Conservation (phyloP, 495 filamentous ascomycete species). For the Jackrogersella multiformis region DNA sequence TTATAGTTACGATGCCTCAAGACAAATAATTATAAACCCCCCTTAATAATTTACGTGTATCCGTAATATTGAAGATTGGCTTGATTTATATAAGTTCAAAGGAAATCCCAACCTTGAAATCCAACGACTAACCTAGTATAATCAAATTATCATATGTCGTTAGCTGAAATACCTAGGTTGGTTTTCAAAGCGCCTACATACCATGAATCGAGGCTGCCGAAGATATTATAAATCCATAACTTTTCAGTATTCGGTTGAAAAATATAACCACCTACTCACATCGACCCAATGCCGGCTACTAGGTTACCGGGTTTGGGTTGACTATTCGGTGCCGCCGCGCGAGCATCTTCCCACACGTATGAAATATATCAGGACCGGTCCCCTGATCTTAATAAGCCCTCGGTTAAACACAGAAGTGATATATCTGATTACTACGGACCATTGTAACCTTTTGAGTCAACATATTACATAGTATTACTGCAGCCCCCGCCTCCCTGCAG, state of each 20-base stretch:
- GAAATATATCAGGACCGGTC: constrained; percentile 2
- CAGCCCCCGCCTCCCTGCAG: constrained; percentile 36
- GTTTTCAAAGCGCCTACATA: too few species aligned
- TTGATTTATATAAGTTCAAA: too few species aligned
- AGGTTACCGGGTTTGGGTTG: background rate
- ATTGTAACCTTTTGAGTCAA: background rate
- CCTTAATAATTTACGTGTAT: too few species aligned
- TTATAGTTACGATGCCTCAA: too few species aligned
- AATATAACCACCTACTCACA: background rate
- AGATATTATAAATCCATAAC: background rate
- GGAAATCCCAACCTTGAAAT: too few species aligned
- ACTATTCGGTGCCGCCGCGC: background rate
- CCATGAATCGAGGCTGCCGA: background rate
- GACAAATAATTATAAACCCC: too few species aligned
- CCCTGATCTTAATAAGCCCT: too few species aligned
- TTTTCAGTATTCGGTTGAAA: background rate
- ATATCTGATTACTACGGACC: constrained; percentile 13
- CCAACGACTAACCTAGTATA: too few species aligned
- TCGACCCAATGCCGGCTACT: background rate
- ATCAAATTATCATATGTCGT: too few species aligned
- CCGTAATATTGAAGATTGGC: too few species aligned
- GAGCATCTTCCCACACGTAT: background rate
- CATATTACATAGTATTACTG: constrained; percentile 26
- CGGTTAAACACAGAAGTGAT: too few species aligned
- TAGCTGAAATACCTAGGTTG: too few species aligned